Percentiles rank a stretch among this genome's conserved stretches.
These are phyloP conservation scores for Aspergillus eucalypticola DNA, from an alignment of 2,329 filamentous ascomycete species.

Conservation along the genomic window DNA sequence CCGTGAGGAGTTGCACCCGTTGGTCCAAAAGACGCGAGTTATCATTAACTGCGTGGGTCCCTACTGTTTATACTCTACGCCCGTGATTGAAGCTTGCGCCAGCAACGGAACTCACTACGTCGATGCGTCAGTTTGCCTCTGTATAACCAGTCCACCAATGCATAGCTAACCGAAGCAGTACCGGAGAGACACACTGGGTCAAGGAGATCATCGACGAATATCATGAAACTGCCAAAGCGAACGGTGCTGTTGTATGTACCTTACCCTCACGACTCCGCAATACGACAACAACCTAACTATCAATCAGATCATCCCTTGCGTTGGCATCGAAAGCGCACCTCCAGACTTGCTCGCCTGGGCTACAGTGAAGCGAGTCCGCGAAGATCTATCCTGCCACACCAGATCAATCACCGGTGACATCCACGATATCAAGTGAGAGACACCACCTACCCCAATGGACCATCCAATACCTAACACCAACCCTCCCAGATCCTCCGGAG, in stretches of 20 bases:
- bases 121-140: conserved; percentile 50
- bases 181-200: conserved; percentile 66
- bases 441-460: conserved; percentile 12
- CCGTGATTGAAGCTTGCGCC: conserved; percentile 65
- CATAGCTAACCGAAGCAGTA: conserved; percentile 38
- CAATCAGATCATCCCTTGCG: conserved; percentile 57
- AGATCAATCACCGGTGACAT: conserved; percentile 55
- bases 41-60: conserved; percentile 64
- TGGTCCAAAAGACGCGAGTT: conserved; percentile 59
- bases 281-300: not conserved
- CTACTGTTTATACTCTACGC: conserved; percentile 64
- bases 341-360: conserved; percentile 57
- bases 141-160: not conserved
- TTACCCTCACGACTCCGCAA: not conserved
- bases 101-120: conserved; percentile 67
- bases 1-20: conserved; percentile 50
- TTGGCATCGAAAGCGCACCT: conserved; percentile 63
- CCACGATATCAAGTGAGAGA: conserved; percentile 53
- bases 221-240: conserved; percentile 59
- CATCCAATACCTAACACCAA: conserved; percentile 8
- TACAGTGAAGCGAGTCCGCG: conserved; percentile 55
- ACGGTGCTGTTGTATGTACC: conserved; percentile 57
- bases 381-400: conserved; percentile 52
- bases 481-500: conserved; percentile 37
- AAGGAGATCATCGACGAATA: conserved; percentile 63